Evolutionary conservation across 495 filamentous ascomycete genomes (phyloP).

Genomic region (Melanomma pulvis-pyrius): DNA sequence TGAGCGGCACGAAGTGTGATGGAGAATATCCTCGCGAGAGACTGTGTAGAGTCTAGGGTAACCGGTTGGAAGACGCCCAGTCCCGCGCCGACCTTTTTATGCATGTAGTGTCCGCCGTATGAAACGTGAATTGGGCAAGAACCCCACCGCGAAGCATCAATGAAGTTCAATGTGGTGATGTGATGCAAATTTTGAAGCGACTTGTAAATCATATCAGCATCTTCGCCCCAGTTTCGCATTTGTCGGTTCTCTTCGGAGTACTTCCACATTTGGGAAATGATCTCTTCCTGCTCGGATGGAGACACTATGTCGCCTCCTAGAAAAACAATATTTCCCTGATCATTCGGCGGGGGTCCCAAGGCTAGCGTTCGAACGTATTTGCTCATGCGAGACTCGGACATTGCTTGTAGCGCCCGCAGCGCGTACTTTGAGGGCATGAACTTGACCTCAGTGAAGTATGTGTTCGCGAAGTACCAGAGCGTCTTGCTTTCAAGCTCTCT

Average conservation of each 20-base stretch:
- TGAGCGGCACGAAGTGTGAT: slow-evolving; percentile 14
- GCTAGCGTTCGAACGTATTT: slow-evolving; percentile 1
- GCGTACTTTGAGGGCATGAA: slow-evolving; percentile 19
- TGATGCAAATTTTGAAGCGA: neutral
- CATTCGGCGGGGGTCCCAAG: slow-evolving; percentile 11
- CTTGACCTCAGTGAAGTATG: slow-evolving; percentile 5
- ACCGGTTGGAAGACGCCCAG: neutral
- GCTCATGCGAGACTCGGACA: slow-evolving; percentile 16
- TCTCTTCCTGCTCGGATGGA: neutral
- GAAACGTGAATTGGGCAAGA: neutral
- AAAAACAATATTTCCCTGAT: neutral
- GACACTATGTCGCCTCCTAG: neutral
- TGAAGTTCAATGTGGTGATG: slow-evolving; percentile 6
- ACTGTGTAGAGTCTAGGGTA: neutral
- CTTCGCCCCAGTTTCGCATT: slow-evolving; percentile 9
- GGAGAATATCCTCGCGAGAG: slow-evolving; percentile 4
- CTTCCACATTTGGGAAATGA: neutral
- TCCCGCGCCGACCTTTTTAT: slow-evolving; percentile 13
- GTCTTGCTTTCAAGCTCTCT: slow-evolving; percentile 19
- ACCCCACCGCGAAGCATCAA: neutral
- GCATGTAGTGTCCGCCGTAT: slow-evolving; percentile 2
- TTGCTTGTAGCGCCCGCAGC: neutral
- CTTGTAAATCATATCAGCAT: slow-evolving; percentile 8
- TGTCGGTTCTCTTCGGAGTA: slow-evolving; percentile 11
- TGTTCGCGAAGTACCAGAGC: slow-evolving; percentile 3